Conservation (phyloP, 2,329 filamentous ascomycete species). For the Atkinsonella texensis region DNA sequence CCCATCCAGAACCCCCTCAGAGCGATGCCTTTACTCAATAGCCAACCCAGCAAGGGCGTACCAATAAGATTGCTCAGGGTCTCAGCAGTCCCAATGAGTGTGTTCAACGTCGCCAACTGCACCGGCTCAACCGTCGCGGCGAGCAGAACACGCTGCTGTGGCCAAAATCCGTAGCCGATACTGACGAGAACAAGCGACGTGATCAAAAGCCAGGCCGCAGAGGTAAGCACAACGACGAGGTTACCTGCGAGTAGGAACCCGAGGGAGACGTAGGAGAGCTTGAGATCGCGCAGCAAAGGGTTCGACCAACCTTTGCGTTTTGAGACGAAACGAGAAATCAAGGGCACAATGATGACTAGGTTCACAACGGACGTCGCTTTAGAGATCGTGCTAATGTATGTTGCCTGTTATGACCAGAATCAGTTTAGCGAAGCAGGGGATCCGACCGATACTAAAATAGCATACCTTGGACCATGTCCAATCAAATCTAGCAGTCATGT, state of each 20-base stretch:
- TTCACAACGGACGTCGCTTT: not conserved
- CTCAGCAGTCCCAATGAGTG: not conserved
- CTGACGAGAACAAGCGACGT: not conserved
- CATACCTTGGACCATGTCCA: not conserved
- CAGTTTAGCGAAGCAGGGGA: not conserved
- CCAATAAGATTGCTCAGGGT: not conserved
- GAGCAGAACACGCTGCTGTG: not conserved
- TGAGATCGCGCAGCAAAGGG: not conserved
- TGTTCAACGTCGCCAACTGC: not conserved
- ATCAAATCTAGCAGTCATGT: not conserved
- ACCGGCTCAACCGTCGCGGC: not conserved
- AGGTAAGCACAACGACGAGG: not conserved
- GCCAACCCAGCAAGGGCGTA: not conserved
- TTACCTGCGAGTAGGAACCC: not conserved
- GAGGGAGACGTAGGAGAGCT: not conserved
- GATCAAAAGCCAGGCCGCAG: not conserved
- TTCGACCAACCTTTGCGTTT: not conserved
- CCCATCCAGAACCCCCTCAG: not conserved
- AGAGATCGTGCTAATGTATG: not conserved
- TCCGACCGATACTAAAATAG: not conserved
- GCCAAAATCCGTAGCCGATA: not conserved
- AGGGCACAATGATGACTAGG: not conserved
- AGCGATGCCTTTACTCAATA: not conserved
- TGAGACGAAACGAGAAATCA: not conserved
- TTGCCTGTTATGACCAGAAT: not conserved